phyloP scores from a whole-genome alignment of 2,329 filamentous ascomycete species.

The Calonectria leucothoes region DNA sequence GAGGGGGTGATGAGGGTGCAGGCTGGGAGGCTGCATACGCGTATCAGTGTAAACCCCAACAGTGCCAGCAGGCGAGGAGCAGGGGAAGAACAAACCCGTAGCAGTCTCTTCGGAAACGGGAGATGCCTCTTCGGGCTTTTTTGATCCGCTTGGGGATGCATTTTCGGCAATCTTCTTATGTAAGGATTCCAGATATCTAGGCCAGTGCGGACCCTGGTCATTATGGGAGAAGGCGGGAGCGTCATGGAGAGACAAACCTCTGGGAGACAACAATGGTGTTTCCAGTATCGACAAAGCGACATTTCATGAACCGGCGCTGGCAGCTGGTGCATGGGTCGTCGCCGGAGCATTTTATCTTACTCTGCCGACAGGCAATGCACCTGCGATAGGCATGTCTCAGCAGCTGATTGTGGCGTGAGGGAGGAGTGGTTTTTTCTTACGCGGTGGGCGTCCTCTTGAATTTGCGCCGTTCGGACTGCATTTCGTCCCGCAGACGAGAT shows the following conservation, averaged over 20 bases:
- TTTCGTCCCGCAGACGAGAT: neutral
- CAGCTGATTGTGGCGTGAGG: neutral
- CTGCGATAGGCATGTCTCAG: neutral
- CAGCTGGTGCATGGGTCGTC: constrained; percentile 16
- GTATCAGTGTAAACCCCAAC: neutral
- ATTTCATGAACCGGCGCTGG: constrained; percentile 14
- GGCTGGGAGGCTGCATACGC: neutral
- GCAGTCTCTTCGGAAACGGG: neutral
- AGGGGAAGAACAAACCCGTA: neutral
- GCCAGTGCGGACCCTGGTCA: neutral
- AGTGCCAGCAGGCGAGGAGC: no score
- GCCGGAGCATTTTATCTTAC: constrained; percentile 19
- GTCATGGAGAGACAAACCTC: neutral
- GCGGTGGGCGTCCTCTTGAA: constrained; percentile 17
- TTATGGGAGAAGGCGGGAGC: neutral
- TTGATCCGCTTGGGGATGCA: neutral
- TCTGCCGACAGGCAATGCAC: constrained; percentile 15
- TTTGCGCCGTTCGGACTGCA: constrained; percentile 16
- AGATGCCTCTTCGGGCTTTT: neutral
- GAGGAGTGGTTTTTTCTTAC: neutral
- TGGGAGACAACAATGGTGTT: constrained; percentile 9
- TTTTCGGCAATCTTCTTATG: constrained; percentile 15
- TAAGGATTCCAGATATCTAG: constrained; percentile 7
- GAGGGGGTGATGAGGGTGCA: neutral
- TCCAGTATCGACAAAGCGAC: constrained; percentile 13